Percentiles rank a stretch among this genome's conserved stretches.
phyloP scores from a whole-genome alignment of 2,329 filamentous ascomycete genomes.

The Drechslerella stenobrocha region DNA sequence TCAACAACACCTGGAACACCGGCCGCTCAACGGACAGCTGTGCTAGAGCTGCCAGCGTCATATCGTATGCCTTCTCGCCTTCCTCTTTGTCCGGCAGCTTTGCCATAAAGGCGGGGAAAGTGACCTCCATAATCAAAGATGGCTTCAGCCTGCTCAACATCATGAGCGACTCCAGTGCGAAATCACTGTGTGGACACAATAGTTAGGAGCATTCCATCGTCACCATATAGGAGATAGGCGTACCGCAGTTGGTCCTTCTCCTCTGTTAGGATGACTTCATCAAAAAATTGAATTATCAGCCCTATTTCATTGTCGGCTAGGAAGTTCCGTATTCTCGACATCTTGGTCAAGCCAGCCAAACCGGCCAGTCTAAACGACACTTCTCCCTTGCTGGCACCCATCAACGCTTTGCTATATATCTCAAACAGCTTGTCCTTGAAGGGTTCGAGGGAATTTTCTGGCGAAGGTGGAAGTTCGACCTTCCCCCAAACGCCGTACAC shows the following conservation, averaged over 20 bases:
- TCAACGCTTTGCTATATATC: constrained; percentile 62
- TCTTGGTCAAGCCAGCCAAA: constrained; percentile 58
- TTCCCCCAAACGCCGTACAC: constrained; percentile 63
- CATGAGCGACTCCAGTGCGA: constrained; percentile 64
- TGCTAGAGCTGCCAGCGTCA: constrained; percentile 66
- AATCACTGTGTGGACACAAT: constrained; percentile 58
- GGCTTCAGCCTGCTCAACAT: constrained; percentile 67
- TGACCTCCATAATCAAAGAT: constrained; percentile 66
- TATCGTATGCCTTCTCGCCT: constrained; percentile 59
- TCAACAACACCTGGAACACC: constrained; percentile 66
- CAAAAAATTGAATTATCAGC: constrained; percentile 63
- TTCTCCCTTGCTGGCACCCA: constrained; percentile 61
- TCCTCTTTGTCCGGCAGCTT: constrained; percentile 64
- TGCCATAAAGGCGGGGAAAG: constrained; percentile 68
- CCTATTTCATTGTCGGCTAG: constrained; percentile 62
- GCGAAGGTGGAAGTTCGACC: constrained; percentile 55
- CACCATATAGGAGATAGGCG: constrained; percentile 53
- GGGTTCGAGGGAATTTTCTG: constrained; percentile 58
- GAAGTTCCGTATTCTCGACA: constrained; percentile 59
- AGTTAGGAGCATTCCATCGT: constrained; percentile 54
- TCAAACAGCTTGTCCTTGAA: constrained; percentile 62
- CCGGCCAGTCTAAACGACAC: constrained; percentile 60
- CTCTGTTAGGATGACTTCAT: constrained; percentile 66
- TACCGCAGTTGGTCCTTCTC: constrained; percentile 56
- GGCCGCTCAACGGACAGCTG: constrained; percentile 66